A percentile compares a stretch with the other conserved stretches of the same genome.
Conservation (phyloP, 2,329 filamentous ascomycete genomes). For the Lomentospora prolificans region DNA sequence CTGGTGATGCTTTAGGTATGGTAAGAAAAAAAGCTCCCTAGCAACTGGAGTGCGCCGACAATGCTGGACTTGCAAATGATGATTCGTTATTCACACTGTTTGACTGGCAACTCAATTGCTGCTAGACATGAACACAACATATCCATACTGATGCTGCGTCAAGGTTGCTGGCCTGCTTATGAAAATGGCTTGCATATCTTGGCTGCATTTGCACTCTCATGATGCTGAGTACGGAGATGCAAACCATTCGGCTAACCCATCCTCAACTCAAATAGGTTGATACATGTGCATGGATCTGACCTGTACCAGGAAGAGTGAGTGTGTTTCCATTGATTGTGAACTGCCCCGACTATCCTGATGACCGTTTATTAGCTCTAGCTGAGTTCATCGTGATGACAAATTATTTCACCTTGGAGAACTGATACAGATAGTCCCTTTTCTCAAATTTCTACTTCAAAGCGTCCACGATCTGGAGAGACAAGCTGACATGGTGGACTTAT, state of each 20-base stretch:
- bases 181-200: too few species aligned
- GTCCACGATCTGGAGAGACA: neutral
- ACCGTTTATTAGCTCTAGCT: conserved; percentile 37
- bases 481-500: too few species aligned
- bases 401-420: conserved; percentile 54
- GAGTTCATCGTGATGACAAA: conserved; percentile 47
- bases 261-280: neutral
- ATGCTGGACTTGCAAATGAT: conserved; percentile 18
- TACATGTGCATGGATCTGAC: neutral
- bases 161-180: neutral
- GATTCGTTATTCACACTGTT: conserved; percentile 49
- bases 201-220: too few species aligned
- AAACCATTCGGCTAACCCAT: conserved; percentile 1
- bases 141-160: conserved; percentile 11
- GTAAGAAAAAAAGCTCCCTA: conserved; percentile 2
- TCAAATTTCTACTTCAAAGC: neutral
- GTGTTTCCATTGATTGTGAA: neutral
- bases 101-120: conserved; percentile 33
- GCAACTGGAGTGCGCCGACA: conserved; percentile 10
- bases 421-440: conserved; percentile 21
- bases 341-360: conserved; percentile 34
- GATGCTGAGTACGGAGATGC: neutral
- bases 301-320: too few species aligned
- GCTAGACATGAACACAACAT: conserved; percentile 40
- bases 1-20: conserved; percentile 15